Evolutionary conservation across 2,329 filamentous ascomycete species (phyloP).

Genomic region (Fusarium sp.): DNA sequence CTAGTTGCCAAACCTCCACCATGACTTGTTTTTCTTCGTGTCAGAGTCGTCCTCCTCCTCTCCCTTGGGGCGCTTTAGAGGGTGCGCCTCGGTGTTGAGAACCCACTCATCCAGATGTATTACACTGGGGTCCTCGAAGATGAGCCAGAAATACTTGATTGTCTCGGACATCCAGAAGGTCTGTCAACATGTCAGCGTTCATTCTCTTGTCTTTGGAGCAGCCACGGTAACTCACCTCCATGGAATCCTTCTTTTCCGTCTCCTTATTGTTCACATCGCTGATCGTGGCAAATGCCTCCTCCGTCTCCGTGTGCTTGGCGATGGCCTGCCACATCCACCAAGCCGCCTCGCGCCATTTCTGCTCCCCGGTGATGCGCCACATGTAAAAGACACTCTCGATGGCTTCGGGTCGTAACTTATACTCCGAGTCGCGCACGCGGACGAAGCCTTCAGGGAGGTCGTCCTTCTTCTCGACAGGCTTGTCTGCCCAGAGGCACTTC

Average conservation of each 20-base stretch:
- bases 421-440: slow-evolving; percentile 62
- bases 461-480: slow-evolving; percentile 43
- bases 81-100: slow-evolving; percentile 72
- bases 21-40: slow-evolving; percentile 26
- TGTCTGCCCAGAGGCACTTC: slow-evolving; percentile 53
- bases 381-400: slow-evolving; percentile 68
- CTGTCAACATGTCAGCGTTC: slow-evolving; percentile 48
- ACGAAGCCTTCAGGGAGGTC: slow-evolving; percentile 70
- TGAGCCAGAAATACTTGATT: slow-evolving; percentile 83
- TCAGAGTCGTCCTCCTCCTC: slow-evolving; percentile 21
- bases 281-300: slow-evolving; percentile 61
- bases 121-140: slow-evolving; percentile 75
- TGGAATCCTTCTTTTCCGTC: slow-evolving; percentile 67
- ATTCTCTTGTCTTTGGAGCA: neutral
- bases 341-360: slow-evolving; percentile 60
- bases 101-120: slow-evolving; percentile 81
- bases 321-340: slow-evolving; percentile 66
- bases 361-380: slow-evolving; percentile 65
- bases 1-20: slow-evolving; percentile 32
- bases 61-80: slow-evolving; percentile 56
- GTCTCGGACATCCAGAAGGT: slow-evolving; percentile 84
- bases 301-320: slow-evolving; percentile 59
- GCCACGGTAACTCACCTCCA: slow-evolving; percentile 66
- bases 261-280: slow-evolving; percentile 53
- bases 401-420: slow-evolving; percentile 65